Evolutionary conservation across 2,329 filamentous ascomycete species (phyloP).

Genomic region (Anisogramma anomala): DNA sequence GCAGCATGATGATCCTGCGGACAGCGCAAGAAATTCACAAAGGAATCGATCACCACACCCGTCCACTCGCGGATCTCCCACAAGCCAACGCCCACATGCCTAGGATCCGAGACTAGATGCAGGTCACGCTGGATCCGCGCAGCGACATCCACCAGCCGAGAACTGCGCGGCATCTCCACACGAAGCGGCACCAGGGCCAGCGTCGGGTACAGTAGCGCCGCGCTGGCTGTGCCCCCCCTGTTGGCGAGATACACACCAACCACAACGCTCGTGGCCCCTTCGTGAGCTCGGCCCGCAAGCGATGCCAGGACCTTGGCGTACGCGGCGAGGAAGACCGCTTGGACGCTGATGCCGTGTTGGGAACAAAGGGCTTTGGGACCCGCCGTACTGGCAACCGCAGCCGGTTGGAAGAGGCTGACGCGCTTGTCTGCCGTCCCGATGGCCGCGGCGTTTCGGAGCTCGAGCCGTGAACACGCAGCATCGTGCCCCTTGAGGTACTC

Average conservation of each 20-base stretch:
- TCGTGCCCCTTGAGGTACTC: constrained; percentile 25
- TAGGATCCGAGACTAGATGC: constrained; percentile 42
- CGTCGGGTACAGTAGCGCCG: constrained; percentile 53
- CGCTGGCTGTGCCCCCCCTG: constrained; percentile 38
- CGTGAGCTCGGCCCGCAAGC: not conserved
- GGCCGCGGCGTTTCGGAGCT: not conserved
- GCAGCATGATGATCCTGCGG: constrained; percentile 20
- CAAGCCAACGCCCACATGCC: constrained; percentile 49
- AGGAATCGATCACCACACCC: constrained; percentile 55
- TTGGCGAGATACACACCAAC: constrained; percentile 80
- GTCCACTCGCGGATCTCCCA: constrained; percentile 68
- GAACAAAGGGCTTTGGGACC: constrained; percentile 29
- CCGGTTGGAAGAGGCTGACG: constrained; percentile 32
- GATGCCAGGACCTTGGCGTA: constrained; percentile 41
- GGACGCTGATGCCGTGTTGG: constrained; percentile 50
- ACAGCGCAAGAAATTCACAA: constrained; percentile 68
- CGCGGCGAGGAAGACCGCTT: constrained; percentile 64
- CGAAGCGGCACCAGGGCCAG: constrained; percentile 67
- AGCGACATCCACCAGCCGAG: constrained; percentile 40
- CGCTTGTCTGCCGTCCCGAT: not conserved
- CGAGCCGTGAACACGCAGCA: constrained; percentile 15
- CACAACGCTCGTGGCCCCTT: constrained; percentile 32
- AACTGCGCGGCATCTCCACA: constrained; percentile 29
- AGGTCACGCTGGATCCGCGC: constrained; percentile 56
- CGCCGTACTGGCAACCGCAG: constrained; percentile 30